Evolutionary conservation across 2,329 filamentous ascomycete genomes (phyloP).

Genomic region (Fusarium xyrophilum): DNA sequence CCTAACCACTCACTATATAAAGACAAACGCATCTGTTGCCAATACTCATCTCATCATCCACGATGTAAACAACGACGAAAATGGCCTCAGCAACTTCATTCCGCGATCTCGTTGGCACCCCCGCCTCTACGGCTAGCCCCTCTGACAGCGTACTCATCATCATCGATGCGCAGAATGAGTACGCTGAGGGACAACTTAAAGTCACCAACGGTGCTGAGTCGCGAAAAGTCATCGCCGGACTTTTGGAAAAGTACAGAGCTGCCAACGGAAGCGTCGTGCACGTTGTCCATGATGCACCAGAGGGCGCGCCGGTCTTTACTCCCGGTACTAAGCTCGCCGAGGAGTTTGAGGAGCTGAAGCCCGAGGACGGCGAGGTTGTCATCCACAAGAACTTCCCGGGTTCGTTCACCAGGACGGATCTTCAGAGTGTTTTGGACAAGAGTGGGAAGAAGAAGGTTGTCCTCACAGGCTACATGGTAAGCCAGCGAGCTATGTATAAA

Average conservation of each 20-base stretch:
- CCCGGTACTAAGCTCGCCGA: conserved; percentile 64
- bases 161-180: conserved; percentile 76
- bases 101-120: conserved; percentile 53
- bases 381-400: conserved; percentile 65
- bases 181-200: conserved; percentile 63
- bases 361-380: conserved; percentile 61
- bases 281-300: conserved; percentile 64
- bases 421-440: conserved; percentile 59
- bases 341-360: conserved; percentile 66
- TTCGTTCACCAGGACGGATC: conserved; percentile 65
- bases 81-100: conserved; percentile 17
- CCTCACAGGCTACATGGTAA: conserved; percentile 64
- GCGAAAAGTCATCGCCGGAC: conserved; percentile 61
- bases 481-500: background rate
- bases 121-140: conserved; percentile 62
- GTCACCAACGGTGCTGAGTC: conserved; percentile 61
- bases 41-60: rapidly evolving
- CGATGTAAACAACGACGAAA: background rate
- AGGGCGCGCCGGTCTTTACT: conserved; percentile 71
- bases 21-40: no score
- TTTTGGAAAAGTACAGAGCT: conserved; percentile 67
- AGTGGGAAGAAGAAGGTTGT: conserved; percentile 66
- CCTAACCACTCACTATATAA: background rate
- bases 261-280: conserved; percentile 62
- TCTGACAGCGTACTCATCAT: conserved; percentile 69